Base-by-base conservation (phyloP, 441 rosid species). In the Manihot esculenta region DNA sequence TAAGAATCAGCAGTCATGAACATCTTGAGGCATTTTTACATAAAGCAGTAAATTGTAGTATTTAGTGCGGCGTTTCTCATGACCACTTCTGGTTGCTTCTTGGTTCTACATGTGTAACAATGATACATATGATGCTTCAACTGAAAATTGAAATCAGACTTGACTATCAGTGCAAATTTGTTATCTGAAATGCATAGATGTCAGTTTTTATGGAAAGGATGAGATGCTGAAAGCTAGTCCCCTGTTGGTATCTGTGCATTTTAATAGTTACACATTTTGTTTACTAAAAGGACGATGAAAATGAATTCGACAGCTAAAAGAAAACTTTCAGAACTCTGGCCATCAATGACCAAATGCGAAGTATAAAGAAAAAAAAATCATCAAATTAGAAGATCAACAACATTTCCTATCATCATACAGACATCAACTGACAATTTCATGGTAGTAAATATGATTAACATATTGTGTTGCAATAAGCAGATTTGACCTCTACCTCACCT, bases 401-500 rank as follows among this genome's bases (percentile, higher is more conserved):
- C 35, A 45, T 49, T 47, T 48, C 21, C 47, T 13, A 69, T 45
- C n/a, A 53, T 53, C 51, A 68, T 4, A 20, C 5, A 10, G 14
- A 21, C 14, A 54, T 51, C 13, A n/a, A 44, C 35, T n/a, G 27
- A 26, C 27, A 56, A 12, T 56, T 73, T 35, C 10, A 2, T 1
- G 50, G 48, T 12, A 24, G 54, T n/a, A 64, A 30, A 30, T 33
- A 27, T 18, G n/a, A n/a, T n/a, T n/a, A 56, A 35, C 10, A 23
- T 59, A 59, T 18, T 49, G 49, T 33, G 48, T 58, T 30, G n/a
- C 12, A 72, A 55, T 10, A 21, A 21, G 60, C 35, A 23, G 42
- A 53, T 49, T 56, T 61, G 50, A 48, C 69, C 50, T 55, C n/a
- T 10, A 38, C 67, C 69, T 35, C 26, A 58, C 51, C 21, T 17